Conservation (phyloP, 1,284 basidiomycete species). For the Phylloporus sp. region DNA sequence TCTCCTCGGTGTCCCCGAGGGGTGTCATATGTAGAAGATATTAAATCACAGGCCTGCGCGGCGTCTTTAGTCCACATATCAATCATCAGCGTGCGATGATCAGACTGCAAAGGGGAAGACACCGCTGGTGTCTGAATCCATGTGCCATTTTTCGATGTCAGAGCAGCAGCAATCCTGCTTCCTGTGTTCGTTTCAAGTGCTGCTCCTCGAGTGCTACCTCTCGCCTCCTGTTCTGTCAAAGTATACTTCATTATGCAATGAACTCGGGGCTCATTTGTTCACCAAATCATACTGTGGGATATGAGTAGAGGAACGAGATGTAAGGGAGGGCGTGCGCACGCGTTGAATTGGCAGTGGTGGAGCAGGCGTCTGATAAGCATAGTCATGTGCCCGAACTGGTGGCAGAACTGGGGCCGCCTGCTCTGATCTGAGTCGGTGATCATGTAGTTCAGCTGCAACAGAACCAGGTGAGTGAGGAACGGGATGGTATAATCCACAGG, state of each 20-base stretch:
- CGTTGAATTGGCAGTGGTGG: conserved; percentile 21
- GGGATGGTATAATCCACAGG: conserved; percentile 45
- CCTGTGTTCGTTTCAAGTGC: conserved; percentile 22
- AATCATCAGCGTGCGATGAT: conserved; percentile 13
- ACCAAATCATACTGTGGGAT: conserved; percentile 43
- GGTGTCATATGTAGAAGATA: conserved; percentile 25
- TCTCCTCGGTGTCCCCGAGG: conserved; percentile 20
- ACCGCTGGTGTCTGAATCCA: conserved; percentile 33
- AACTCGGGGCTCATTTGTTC: conserved; percentile 34
- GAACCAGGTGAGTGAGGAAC: conserved; percentile 32
- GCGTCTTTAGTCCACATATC: conserved; percentile 23
- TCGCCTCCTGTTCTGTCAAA: conserved; percentile 29
- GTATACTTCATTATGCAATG: conserved; percentile 38
- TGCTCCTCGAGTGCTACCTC: conserved; percentile 30
- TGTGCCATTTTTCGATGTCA: conserved; percentile 39
- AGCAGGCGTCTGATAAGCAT: conserved; percentile 34
- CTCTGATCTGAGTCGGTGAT: conserved; percentile 13
- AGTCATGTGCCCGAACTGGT: conserved; percentile 39
- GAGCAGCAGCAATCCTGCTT: conserved; percentile 23
- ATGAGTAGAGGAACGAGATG: conserved; percentile 39
- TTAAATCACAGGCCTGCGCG: conserved; percentile 28
- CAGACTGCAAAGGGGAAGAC: neutral
- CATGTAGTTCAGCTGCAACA: conserved; percentile 25
- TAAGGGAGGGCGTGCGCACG: conserved; percentile 28
- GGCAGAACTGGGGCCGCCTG: conserved; percentile 28